Base-by-base conservation (phyloP, 129 eudicot species). In the Pulicaria dysenterica region DNA sequence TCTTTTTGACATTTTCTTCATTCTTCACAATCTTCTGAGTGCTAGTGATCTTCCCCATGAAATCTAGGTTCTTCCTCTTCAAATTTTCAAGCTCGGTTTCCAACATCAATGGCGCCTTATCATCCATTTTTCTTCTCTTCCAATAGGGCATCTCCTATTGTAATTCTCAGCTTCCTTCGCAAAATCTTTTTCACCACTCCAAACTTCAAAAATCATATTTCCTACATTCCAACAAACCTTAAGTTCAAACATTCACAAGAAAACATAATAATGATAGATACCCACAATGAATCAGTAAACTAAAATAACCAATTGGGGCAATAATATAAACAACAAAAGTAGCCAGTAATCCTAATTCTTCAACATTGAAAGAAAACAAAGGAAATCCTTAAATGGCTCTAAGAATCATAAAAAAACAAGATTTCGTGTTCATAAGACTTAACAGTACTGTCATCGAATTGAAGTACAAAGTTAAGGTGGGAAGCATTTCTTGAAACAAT, bases 61-160 rank as follows among this genome's bases (percentile, higher is more conserved):
- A 82, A 41, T 79, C 85, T 54, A 47, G 58, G 40, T 77, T 80
- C 85, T 14, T 76, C 62, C 60, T 72, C 78, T 78, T 89, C 59
- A 82, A 75, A 67, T 55, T 58, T 77, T 39, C 59, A 75, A 84
- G 73, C 49, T 78, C 85, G 13, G 9, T 40, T 74, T 80, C 86
- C 81, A 88, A 58, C 67, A 34, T 42, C 51, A 50, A 46, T 64
- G 82, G 73, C 79, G 67, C 79, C 10, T 24, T 73, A 70, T 76
- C 84, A 7, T 68, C 79, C 9, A 47, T 60, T 68, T 67, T 72
- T 49, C 71, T 54, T 46, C 48, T 75, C 79, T 70, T 74, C 83
- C 51, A 72, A 77, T 9, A 40, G 58, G 47, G 57, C 82, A 81
- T 31, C 37, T 66, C n/a, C 49, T 76, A 11, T 73, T 53, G 11